Evolutionary conservation across 345 rosid species (phyloP).

Genomic region (Syzygium oleosum): DNA sequence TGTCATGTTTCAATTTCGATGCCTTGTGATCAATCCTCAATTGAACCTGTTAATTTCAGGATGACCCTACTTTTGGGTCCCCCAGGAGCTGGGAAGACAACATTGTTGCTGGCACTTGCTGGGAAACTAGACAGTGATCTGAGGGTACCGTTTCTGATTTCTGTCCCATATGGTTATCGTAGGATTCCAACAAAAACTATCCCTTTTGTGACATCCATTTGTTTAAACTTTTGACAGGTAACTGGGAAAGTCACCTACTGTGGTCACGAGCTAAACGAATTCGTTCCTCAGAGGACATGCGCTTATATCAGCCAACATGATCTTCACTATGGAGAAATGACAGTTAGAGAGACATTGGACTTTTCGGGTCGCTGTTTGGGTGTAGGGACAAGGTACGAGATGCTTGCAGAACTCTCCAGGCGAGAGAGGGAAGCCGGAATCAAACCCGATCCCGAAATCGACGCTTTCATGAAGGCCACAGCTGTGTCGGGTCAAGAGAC

Average conservation of each 20-base stretch:
- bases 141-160: conserved; percentile 1
- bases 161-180: neutral
- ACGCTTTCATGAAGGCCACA: conserved; percentile 74
- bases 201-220: neutral
- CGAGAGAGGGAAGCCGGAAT: conserved; percentile 68
- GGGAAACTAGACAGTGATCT: conserved; percentile 5
- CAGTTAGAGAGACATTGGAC: conserved; percentile 75
- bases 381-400: conserved; percentile 55
- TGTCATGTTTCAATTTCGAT: neutral
- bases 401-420: conserved; percentile 66
- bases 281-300: conserved; percentile 69
- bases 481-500: conserved; percentile 55
- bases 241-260: conserved; percentile 66
- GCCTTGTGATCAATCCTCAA: neutral
- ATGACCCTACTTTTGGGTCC: conserved; percentile 10
- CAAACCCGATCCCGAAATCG: conserved; percentile 70
- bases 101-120: conserved; percentile 3
- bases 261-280: conserved; percentile 62
- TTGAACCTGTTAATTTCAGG: neutral
- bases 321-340: conserved; percentile 76
- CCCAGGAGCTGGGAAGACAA: conserved; percentile 8
- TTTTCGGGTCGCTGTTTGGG: conserved; percentile 81
- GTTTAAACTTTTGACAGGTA: conserved; percentile 17
- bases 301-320: conserved; percentile 88
- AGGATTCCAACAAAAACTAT: neutral